Conservation (phyloP, 2,329 filamentous ascomycete genomes). For the Sporothrix inflata region DNA sequence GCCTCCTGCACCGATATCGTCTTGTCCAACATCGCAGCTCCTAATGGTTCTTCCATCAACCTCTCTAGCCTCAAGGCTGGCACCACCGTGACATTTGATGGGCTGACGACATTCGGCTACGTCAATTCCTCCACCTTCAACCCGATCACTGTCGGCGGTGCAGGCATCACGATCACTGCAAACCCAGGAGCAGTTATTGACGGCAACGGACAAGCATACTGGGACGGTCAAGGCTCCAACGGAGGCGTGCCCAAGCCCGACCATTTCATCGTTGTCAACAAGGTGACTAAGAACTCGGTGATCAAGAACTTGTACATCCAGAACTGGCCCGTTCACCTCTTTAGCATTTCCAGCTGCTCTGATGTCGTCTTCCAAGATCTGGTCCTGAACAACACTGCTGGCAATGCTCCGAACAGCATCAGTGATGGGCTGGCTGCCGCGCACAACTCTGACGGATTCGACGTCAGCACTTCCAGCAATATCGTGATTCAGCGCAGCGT, state of each 20-base stretch:
- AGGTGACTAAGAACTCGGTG: neutral
- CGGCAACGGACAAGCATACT: constrained; percentile 2
- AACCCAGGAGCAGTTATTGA: constrained; percentile 1
- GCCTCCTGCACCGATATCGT: constrained; percentile 10
- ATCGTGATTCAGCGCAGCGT: neutral
- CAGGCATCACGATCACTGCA: neutral
- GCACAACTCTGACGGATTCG: constrained; percentile 4
- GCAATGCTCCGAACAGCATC: neutral
- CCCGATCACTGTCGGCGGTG: neutral
- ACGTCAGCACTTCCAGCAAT: neutral
- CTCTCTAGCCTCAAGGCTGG: neutral
- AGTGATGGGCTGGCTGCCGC: neutral
- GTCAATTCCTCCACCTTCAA: neutral
- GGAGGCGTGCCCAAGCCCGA: neutral
- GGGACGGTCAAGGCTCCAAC: constrained; percentile 9
- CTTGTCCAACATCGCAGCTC: constrained; percentile 12
- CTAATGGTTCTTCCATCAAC: neutral
- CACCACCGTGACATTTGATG: neutral
- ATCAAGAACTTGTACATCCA: neutral
- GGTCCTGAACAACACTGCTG: neutral
- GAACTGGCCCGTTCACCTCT: constrained; percentile 6
- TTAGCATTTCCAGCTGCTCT: neutral
- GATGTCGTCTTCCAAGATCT: neutral
- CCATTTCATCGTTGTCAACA: neutral
- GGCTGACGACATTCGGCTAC: neutral